Conservation (phyloP, 2,329 filamentous ascomycete genomes). For the Beauveria sp. region DNA sequence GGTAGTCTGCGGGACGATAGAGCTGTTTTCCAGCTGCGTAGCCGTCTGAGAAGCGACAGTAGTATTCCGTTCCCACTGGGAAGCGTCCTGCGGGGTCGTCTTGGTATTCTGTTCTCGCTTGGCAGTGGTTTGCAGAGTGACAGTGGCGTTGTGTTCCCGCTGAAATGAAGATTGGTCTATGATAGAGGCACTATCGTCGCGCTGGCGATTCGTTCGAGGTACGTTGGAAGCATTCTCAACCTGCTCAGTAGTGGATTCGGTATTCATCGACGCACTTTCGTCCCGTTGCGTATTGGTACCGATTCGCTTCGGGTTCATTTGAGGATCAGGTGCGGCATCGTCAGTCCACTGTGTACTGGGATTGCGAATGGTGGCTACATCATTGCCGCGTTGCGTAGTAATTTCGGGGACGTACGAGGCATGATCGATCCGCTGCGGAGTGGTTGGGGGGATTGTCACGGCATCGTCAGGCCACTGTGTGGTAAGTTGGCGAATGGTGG, state of each 20-base stretch:
- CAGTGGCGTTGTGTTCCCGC: not conserved
- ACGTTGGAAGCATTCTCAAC: too few relatives aligned
- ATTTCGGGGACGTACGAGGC: not conserved
- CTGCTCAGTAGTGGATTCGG: too few relatives aligned
- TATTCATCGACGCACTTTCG: not conserved
- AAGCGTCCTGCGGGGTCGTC: not conserved
- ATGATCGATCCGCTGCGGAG: not conserved
- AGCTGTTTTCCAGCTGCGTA: not conserved
- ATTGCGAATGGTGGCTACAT: not conserved
- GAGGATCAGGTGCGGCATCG: too few relatives aligned
- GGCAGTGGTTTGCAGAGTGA: not conserved
- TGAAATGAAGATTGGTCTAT: too few relatives aligned
- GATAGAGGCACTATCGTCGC: too few relatives aligned
- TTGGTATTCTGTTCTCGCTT: not conserved
- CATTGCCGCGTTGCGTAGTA: not conserved
- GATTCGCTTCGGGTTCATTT: too few relatives aligned
- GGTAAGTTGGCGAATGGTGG: not conserved
- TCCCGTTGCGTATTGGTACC: too few relatives aligned
- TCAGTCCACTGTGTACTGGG: too few relatives aligned
- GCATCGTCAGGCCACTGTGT: not conserved
- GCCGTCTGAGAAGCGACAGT: not conserved
- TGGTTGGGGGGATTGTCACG: not conserved
- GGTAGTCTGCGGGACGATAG: not conserved
- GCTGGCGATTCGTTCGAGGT: too few relatives aligned
- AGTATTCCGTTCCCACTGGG: not conserved